A percentile compares a stretch with the other conserved stretches of the same genome.
Conservation (phyloP, 1,284 basidiomycete genomes). For the Ganoderma meredithae region DNA sequence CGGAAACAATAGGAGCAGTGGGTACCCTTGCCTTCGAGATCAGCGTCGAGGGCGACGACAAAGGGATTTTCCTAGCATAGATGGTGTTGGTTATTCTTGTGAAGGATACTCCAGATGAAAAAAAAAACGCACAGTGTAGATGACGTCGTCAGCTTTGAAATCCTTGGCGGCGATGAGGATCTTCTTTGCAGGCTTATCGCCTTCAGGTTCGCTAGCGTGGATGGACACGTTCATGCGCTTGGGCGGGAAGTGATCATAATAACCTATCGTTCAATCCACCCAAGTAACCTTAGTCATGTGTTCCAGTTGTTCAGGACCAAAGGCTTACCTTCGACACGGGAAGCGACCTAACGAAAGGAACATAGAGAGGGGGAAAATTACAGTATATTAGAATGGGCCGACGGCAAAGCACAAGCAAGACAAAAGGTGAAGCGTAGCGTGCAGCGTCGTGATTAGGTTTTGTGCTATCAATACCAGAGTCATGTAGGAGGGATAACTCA, state of each 20-base stretch:
- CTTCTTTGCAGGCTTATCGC: constrained; percentile 52
- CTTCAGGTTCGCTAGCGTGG: constrained; percentile 46
- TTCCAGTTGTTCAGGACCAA: constrained; percentile 36
- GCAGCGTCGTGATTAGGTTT: constrained; percentile 23
- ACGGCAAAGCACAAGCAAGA: constrained; percentile 37
- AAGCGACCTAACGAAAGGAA: constrained; percentile 59
- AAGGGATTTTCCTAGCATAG: constrained; percentile 70
- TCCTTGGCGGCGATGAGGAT: constrained; percentile 74
- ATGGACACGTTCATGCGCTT: constrained; percentile 73
- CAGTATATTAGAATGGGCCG: constrained; percentile 68
- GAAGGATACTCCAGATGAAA: background rate
- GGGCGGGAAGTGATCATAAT: constrained; percentile 77
- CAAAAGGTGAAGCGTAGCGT: constrained; percentile 28
- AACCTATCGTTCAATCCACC: constrained; percentile 56
- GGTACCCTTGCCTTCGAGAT: constrained; percentile 68
- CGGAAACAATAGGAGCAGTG: constrained; percentile 79
- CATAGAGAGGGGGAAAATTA: constrained; percentile 43
- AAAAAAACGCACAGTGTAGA: constrained; percentile 66
- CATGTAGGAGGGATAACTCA: constrained; percentile 20
- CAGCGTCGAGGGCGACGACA: constrained; percentile 70
- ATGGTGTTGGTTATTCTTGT: no score
- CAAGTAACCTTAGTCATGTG: constrained; percentile 31
- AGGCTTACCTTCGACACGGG: constrained; percentile 78
- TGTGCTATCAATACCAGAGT: constrained; percentile 23
- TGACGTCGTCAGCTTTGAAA: constrained; percentile 71